Conservation (phyloP, 2,329 filamentous ascomycete genomes). For the Microdochium trichocladiopsis region DNA sequence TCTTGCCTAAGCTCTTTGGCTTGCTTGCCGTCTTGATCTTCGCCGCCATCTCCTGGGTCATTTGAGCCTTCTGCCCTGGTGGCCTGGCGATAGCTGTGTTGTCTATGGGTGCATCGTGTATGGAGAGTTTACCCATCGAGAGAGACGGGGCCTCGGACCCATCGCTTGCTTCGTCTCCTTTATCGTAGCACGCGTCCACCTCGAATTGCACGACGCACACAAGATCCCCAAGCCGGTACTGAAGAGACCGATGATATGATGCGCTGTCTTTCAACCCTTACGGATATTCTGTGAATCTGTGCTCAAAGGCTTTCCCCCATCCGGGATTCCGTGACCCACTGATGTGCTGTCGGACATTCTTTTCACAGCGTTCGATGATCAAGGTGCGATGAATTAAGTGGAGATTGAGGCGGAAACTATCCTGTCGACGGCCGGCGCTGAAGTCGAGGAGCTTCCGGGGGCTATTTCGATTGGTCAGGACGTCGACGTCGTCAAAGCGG, state of each 20-base stretch:
- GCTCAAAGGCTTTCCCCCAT: slow-evolving; percentile 21
- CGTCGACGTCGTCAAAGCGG: slow-evolving; percentile 17
- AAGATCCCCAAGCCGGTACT: slow-evolving; percentile 12
- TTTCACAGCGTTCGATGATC: slow-evolving; percentile 8
- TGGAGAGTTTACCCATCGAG: background rate
- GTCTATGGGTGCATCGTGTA: background rate
- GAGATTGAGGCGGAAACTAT: slow-evolving; percentile 10
- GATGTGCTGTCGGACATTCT: slow-evolving; percentile 2
- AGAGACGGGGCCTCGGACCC: background rate
- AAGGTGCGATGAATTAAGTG: slow-evolving; percentile 7
- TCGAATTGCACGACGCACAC: slow-evolving; percentile 16
- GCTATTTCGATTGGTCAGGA: slow-evolving; percentile 19
- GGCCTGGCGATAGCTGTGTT: background rate
- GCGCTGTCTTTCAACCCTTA: slow-evolving; percentile 8
- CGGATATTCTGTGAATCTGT: slow-evolving; percentile 12
- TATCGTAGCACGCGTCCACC: slow-evolving; percentile 13
- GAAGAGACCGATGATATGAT: slow-evolving; percentile 12
- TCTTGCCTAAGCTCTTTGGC: background rate
- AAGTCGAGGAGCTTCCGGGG: slow-evolving; percentile 16
- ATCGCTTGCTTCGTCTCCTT: background rate
- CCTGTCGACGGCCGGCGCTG: slow-evolving; percentile 3
- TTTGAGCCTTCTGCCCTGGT: background rate
- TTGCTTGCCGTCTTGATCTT: slow-evolving; percentile 11
- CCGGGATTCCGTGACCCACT: slow-evolving; percentile 8
- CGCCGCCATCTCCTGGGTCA: slow-evolving; percentile 7